Evolutionary conservation across 2,329 filamentous ascomycete genomes (phyloP).

Genomic region (Blumeria hordei): DNA sequence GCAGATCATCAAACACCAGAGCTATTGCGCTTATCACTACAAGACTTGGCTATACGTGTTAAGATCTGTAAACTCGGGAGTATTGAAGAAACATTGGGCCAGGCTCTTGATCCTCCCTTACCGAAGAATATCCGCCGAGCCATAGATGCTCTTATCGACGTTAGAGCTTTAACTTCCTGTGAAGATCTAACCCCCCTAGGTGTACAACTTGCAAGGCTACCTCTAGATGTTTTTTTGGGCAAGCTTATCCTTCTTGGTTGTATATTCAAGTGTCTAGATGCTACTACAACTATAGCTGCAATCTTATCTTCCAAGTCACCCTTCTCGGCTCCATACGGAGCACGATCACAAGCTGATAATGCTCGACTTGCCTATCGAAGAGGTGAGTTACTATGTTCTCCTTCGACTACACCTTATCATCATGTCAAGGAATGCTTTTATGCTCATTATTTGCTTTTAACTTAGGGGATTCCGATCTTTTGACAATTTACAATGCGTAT

Average conservation of each 20-base stretch:
- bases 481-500: slow-evolving; percentile 91
- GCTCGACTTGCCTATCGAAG: slow-evolving; percentile 58
- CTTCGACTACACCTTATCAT: not conserved
- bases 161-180: slow-evolving; percentile 55
- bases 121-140: slow-evolving; percentile 81
- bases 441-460: not conserved
- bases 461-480: slow-evolving; percentile 58
- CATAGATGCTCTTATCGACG: slow-evolving; percentile 80
- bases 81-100: slow-evolving; percentile 69
- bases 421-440: not conserved
- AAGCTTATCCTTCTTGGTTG: slow-evolving; percentile 75
- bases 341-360: slow-evolving; percentile 58
- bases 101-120: slow-evolving; percentile 75
- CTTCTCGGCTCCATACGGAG: slow-evolving; percentile 68
- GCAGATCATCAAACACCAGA: slow-evolving; percentile 87
- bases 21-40: slow-evolving; percentile 78
- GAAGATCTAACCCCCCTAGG: slow-evolving; percentile 80
- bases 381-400: slow-evolving; percentile 16
- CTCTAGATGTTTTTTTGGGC: slow-evolving; percentile 80
- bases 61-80: slow-evolving; percentile 93
- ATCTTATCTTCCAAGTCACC: slow-evolving; percentile 89
- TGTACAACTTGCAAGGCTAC: slow-evolving; percentile 63
- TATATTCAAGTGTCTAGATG: slow-evolving; percentile 78
- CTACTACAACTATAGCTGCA: slow-evolving; percentile 73
- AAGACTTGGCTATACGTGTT: slow-evolving; percentile 84